A percentile compares a stretch with the other conserved stretches of the same genome.
Evolutionary conservation across 208 protist genomes (phyloP).

Genomic region (Willaertia magna): DNA sequence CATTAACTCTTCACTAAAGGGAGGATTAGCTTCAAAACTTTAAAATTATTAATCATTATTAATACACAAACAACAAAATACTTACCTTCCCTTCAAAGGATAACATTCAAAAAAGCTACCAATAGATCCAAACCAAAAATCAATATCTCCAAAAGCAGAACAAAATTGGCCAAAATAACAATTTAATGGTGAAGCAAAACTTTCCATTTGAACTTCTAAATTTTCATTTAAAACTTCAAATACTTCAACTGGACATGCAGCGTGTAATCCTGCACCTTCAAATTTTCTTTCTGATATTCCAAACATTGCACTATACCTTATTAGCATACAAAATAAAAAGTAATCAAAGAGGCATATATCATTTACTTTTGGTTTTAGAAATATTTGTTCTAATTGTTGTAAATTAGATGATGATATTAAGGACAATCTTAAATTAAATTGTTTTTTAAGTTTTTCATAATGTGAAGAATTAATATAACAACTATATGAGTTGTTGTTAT

Average conservation of each 20-base stretch:
- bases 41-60: no score
- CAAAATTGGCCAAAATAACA: not conserved
- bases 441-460: not conserved
- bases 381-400: not conserved
- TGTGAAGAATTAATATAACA: not conserved
- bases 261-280: not conserved
- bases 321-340: not conserved
- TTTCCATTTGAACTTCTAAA: not conserved
- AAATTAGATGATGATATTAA: not conserved
- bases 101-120: constrained; percentile 30
- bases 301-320: not conserved
- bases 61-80: no score
- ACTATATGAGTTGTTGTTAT: no score
- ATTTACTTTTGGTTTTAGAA: no score
- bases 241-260: not conserved
- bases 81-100: constrained; percentile 14
- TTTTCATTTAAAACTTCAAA: not conserved
- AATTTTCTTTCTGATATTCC: not conserved
- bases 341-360: not conserved
- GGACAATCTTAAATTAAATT: not conserved
- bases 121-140: not conserved
- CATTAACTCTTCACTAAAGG: constrained; percentile 30
- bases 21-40: constrained; percentile 29
- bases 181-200: not conserved
- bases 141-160: not conserved